Base-by-base conservation (phyloP, 208 protist species). In the Leishmania arabica region DNA sequence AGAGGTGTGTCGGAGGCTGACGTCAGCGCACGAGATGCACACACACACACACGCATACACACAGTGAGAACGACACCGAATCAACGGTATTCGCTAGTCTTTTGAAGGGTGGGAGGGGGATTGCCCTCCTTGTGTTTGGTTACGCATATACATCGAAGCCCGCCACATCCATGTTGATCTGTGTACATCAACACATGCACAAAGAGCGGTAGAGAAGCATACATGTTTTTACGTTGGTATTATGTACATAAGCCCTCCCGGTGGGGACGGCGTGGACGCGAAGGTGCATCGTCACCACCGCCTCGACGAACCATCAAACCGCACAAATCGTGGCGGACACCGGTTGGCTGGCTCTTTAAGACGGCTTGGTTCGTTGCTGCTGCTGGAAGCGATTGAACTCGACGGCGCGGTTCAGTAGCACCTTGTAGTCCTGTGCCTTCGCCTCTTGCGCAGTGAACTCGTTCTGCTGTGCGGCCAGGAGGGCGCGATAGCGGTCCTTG, bases 401-500 rank as follows among this genome's bases (percentile, higher is more conserved):
- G 15, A 96, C 81, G n/a, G 91, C 93, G 42, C 87, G 81, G 69
- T 83, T 77, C 19, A 96, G 77, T 53, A 95, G 49, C 27, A 86
- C 84, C 75, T 93, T 86, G 82, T 96, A 96, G 73, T 86, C 78
- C 73, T 88, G 62, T 56, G 88, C 75, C 69, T 87, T 83, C 62
- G 74, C 84, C 45, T 92, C 82, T 27, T 89, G 85, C 49, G 71
- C 77, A 1, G 80, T 54, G 19, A 96, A 34, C 34, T 91, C 75
- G 42, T 84, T 80, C 40, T 94, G 77, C 75, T 96, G 93, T 11
- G 72, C 78, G 45, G 78, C 83, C 47, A 94, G 80, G 49, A 96
- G 56, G 15, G 85, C 72, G 6, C 81, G 75, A 66, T 93, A 94
- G 54, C 90, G 91, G 40, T 93, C 92, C 75, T 95, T 96, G 78